Base-by-base conservation (phyloP, 2,329 filamentous ascomycete genomes). In the Neoarthrinium moseri region DNA sequence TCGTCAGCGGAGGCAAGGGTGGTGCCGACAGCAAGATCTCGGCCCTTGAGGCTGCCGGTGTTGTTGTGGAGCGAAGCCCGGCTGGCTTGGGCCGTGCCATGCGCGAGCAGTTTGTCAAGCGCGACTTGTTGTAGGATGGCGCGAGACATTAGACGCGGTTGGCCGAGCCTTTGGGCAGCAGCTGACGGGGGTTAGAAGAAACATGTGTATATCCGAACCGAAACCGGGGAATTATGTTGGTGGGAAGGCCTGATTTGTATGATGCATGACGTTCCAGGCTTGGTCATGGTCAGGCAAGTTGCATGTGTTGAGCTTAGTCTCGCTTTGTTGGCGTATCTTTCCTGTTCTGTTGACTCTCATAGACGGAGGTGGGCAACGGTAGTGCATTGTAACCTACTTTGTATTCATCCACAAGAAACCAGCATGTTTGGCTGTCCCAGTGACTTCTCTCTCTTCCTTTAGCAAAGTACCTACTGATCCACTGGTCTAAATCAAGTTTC, bases 11-110 rank as follows among this genome's bases (percentile, higher is more conserved):
- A 62, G 94, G 94, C 62, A 97, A 96, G 84, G 94, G 94, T 66
- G 94, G 91, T 68, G 94, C 94, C 55, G 91, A 97, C 75, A 95
- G 90, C 67, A 99, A 99, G 87, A 99, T 99, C 73, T 80, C 85
- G 62, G 94, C 94, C 51, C 85, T 99, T 50, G 88, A 97, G 78
- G 80, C 81, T 55, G 94, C 94, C 52, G 94, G 94, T 69, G 94
- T 97, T 62, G 83, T 96, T 62, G 94, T 99, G 57, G 92, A 97
- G 84, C 86, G 90, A 71, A 95, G 89, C 63, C 92, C 94, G 55
- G 94, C 94, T 57, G 73, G 83, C 59, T 82, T 99, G 61, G 94
- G 94, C 69, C 96, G 96, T 83, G 87, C 91, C 50, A 79, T 99
- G 63, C 89, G 95, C 67, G 86, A 89, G 54, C 89, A 97, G 78